Evolutionary conservation across 2,329 filamentous ascomycete species (phyloP), one percentile per base, ranked within the genome.

Genomic region (Colletotrichum agaves): DNA sequence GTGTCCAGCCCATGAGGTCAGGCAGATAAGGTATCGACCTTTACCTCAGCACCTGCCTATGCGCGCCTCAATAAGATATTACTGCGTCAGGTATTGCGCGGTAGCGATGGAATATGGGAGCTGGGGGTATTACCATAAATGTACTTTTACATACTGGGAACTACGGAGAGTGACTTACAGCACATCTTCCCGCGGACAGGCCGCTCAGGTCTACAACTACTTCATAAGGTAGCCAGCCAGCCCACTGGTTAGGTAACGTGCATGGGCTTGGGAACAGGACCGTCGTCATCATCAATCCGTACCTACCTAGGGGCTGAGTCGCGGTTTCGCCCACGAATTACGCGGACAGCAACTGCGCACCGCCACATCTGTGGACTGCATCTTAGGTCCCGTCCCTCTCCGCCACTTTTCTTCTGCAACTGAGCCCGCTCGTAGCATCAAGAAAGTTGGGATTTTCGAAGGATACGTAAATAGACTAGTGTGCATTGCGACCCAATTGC

Each of bases 251-350:
- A 44, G 11, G 4, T 19, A 37, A 53, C 8, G n/a, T 53, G 37
- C 33, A n/a, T 52, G 35, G 19, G 13, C 47, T 50, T 17, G 11
- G 5, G 21, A 37, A 19, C 12, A 56, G 53, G 15, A 31, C 49
- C 44, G 21, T 67, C 64, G 47, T 67, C 64, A 59, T 67, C 64
- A 49, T 46, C 53, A 59, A 55, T 27, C 33, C 33, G 23, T 39
- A n/a, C n/a, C n/a, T n/a, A n/a, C n/a, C n/a, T n/a, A 35, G 49
- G 44, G 63, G 63, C 63, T 67, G 50, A 63, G 63, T 50, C 8
- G 47, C 33, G 46, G 56, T 61, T 56, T 55, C 58, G 59, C 64
- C 52, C n/a, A 58, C 33, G 64, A 67, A 52, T 67, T 63, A 67
- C 61, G 64, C 53, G 61, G 61, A 52, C 46, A 41, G n/a, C 11